Percentiles rank a stretch among this genome's conserved stretches.
Conservation (phyloP, 1,284 basidiomycete genomes). For the Malassezia caprae region DNA sequence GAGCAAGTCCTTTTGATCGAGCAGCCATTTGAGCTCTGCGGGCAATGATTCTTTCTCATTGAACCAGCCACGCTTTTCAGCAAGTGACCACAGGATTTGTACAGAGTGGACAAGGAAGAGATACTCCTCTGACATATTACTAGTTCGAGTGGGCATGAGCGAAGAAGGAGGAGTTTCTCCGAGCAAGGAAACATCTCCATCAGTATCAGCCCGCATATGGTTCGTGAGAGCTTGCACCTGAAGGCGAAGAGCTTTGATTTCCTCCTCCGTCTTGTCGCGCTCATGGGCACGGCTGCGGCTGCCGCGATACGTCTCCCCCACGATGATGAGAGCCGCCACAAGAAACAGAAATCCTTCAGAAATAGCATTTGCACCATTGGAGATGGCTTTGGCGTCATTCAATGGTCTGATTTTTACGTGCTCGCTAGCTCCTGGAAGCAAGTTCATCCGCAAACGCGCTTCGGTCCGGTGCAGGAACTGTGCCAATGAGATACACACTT, state of each 20-base stretch:
- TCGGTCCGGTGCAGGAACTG: conserved; percentile 41
- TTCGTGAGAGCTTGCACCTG: conserved; percentile 20
- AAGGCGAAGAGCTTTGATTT: conserved; percentile 24
- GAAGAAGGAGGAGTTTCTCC: neutral
- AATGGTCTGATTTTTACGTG: conserved; percentile 36
- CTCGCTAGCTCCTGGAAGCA: conserved; percentile 25
- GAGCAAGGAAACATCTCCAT: neutral
- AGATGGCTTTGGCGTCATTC: conserved; percentile 41
- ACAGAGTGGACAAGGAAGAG: conserved; percentile 1
- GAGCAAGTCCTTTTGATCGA: neutral
- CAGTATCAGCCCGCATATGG: neutral
- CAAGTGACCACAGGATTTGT: conserved; percentile 9
- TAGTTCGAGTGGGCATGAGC: neutral
- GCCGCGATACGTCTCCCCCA: conserved; percentile 40
- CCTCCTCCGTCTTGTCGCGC: conserved; percentile 34
- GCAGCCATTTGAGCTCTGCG: conserved; percentile 7
- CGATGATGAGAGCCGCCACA: conserved; percentile 38
- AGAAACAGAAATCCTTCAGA: conserved; percentile 43
- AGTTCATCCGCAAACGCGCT: conserved; percentile 33
- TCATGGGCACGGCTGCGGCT: conserved; percentile 35
- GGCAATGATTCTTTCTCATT: neutral
- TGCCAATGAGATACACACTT: conserved; percentile 33
- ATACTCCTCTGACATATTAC: neutral
- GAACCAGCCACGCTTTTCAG: conserved; percentile 13
- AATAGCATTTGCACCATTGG: conserved; percentile 41